Percentiles rank a stretch among this genome's conserved stretches.
Evolutionary conservation across 306 rosid genomes (phyloP).

Genomic region (Vachellia collinsii): DNA sequence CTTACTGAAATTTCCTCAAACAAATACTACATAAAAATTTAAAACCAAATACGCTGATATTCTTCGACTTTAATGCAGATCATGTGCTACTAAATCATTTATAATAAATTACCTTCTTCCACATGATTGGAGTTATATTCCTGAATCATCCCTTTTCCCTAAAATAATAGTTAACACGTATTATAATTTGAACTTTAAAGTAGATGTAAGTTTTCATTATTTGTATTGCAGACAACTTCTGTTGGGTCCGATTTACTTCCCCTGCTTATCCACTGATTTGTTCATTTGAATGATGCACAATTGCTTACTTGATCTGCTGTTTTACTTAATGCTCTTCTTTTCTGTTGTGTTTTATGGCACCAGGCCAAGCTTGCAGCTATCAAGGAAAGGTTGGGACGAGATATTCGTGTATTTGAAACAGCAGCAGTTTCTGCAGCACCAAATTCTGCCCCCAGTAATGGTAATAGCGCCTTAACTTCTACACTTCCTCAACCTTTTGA

Average conservation of each 20-base stretch:
- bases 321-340: background rate
- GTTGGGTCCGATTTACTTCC: slow-evolving; percentile 2
- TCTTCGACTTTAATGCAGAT: background rate
- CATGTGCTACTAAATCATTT: background rate
- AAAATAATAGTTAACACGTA: background rate
- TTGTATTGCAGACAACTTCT: slow-evolving; percentile 12
- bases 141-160: background rate
- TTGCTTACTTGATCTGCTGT: slow-evolving; percentile 23
- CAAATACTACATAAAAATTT: background rate
- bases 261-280: background rate
- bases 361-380: slow-evolving; percentile 64
- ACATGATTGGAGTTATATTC: background rate
- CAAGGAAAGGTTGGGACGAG: slow-evolving; percentile 72
- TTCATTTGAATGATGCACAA: slow-evolving; percentile 13
- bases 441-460: slow-evolving; percentile 44
- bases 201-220: slow-evolving; percentile 2
- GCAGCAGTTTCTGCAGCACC: slow-evolving; percentile 50
- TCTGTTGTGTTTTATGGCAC: slow-evolving; percentile 25
- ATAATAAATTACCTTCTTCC: slow-evolving; percentile 2
- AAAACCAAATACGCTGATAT: background rate
- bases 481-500: background rate
- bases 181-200: background rate
- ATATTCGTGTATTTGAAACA: slow-evolving; percentile 75
- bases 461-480: slow-evolving; percentile 40
- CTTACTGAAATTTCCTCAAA: no score